Base-by-base conservation (phyloP, 1,284 basidiomycete species). In the Earliella scabrosa region DNA sequence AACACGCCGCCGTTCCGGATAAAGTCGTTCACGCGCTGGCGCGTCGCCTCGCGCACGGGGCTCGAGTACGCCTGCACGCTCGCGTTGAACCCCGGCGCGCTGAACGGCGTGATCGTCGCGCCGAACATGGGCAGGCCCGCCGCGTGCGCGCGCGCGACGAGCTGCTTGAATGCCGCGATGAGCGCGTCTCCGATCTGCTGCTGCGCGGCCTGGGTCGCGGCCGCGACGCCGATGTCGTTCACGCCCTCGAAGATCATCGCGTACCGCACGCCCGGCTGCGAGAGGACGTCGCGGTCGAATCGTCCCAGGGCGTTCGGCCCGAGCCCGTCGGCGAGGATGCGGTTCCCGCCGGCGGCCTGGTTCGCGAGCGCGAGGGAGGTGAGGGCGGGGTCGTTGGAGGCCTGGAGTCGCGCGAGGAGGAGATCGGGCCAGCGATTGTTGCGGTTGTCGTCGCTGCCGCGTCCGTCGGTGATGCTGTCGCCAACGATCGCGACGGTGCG, bases 201-300 rank as follows among this genome's bases (percentile, higher is more conserved):
- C 66, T 80, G 78, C 11, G 71, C 70, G 16, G 63, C 68, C 1
- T 63, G 49, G n/a, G 71, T 72, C 26, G 77, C 63, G 8, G 59
- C 63, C 1, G 75, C 75, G 3, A 68, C 71, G 5, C 79, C 80
- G 51, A 82, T 80, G 70, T 82, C 79, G 72, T 82, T 82, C 38
- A 81, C 77, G 50, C 81, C 81, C 61, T 81, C 79, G 63, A 81
- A 82, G 62, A 82, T 74, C 72, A 82, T 77, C 24, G 71, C 76
- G 67, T 72, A 80, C 35, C 67, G 67, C 29, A 79, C 73, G 23
- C 75, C 75, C 13, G 77, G 69, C 32, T 80, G 79, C 3, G 77
- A 58, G 45, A 82, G 72, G 31, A 81, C 79, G 65, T 82, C 81
- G 3, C 80, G 72, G 58, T 81, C 78, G 66, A 81, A 75, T 20